Percentiles rank a stretch among this genome's conserved stretches.
phyloP scores from a whole-genome alignment of 768 basidiomycete species.

The Hydnomerulius pinastri region DNA sequence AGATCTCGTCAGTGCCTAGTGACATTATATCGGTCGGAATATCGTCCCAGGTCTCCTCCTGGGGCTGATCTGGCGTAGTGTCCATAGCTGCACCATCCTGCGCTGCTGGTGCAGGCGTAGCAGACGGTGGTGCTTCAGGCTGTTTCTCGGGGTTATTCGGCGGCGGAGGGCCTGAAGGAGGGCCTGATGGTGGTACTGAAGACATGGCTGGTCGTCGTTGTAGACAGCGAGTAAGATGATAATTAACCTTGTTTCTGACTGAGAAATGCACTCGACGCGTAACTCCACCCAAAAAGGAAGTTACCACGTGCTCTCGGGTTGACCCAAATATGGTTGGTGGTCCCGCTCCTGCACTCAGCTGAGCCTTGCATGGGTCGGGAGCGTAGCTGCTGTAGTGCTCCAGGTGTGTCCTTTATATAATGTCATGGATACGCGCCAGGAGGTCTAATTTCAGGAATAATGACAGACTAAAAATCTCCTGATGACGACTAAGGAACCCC shows the following conservation, averaged over 20 bases:
- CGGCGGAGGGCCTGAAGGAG: conserved; percentile 52
- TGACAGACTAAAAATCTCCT: neutral
- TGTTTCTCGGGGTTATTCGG: conserved; percentile 53
- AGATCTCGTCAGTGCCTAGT: conserved; percentile 81
- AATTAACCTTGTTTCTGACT: neutral
- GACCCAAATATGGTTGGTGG: neutral
- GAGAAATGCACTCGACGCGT: conserved; percentile 26
- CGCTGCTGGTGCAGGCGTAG: conserved; percentile 30
- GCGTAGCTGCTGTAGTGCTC: neutral
- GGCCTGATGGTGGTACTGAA: conserved; percentile 57
- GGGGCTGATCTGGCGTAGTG: conserved; percentile 65
- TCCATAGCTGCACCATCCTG: conserved; percentile 60
- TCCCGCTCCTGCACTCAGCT: neutral
- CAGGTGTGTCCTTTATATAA: too few relatives aligned
- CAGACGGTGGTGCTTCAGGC: conserved; percentile 41
- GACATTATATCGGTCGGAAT: conserved; percentile 86
- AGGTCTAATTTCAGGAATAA: too few relatives aligned
- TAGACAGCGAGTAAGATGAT: conserved; percentile 5
- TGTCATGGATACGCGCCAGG: too few relatives aligned
- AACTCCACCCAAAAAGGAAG: conserved; percentile 29
- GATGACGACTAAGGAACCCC: conserved; percentile 44
- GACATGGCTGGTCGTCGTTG: conserved; percentile 43
- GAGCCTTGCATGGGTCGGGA: neutral
- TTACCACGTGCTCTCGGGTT: conserved; percentile 5
- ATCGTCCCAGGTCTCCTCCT: conserved; percentile 86